A percentile compares a stretch with the other conserved stretches of the same genome.
phyloP scores from a whole-genome alignment of 106 monocot genomes.

The Acorus calamus region DNA sequence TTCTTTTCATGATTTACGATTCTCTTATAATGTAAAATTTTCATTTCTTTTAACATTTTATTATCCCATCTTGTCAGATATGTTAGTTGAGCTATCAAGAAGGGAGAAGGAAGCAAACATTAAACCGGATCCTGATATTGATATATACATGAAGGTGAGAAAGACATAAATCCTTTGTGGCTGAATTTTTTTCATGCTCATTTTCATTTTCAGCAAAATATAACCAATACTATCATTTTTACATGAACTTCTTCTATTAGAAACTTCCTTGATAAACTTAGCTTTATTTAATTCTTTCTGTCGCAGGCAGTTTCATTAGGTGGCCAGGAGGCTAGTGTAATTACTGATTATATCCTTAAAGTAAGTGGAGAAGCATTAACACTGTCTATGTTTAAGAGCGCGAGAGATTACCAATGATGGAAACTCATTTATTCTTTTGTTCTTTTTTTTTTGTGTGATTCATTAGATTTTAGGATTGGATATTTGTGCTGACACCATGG shows the following conservation, averaged over 20 bases:
- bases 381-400: no score
- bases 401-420: no score
- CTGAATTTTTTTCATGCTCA: no score
- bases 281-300: background rate
- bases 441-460: no score
- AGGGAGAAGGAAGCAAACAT: conserved; percentile 57
- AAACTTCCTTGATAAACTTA: no score
- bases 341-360: conserved; percentile 66
- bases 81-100: conserved; percentile 45
- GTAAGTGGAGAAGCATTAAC: conserved; percentile 8
- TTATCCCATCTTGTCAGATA: conserved; percentile 17
- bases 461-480: conserved; percentile 55
- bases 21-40: background rate
- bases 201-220: background rate
- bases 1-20: background rate
- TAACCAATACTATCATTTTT: background rate
- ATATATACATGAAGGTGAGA: conserved; percentile 73
- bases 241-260: no score
- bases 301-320: conserved; percentile 34
- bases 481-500: conserved; percentile 66
- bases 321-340: conserved; percentile 30
- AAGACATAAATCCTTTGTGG: no score
- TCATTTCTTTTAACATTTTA: background rate
- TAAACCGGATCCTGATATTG: conserved; percentile 51
- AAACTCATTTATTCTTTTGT: no score